These are phyloP conservation scores for Fusarium continuum DNA, from an alignment of 2,329 filamentous ascomycete genomes.

Conservation along the genomic window DNA sequence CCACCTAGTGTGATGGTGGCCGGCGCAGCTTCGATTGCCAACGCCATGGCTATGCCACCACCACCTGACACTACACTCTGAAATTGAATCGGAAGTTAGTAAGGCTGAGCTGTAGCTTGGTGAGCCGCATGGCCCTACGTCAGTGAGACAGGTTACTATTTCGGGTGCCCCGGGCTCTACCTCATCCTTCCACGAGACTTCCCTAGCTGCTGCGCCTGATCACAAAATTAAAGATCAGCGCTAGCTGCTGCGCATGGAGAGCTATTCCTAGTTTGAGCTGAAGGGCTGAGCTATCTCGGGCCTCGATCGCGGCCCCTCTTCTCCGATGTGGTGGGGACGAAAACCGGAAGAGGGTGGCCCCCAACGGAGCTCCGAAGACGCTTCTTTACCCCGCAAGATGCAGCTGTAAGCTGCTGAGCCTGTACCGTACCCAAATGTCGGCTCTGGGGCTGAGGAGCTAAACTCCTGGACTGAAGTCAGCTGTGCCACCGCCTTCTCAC, in stretches of 20 bases:
- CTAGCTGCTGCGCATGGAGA: conserved; percentile 1
- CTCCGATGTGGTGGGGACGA: conserved; percentile 1
- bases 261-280: not conserved
- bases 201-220: conserved; percentile 18
- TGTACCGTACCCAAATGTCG: not conserved
- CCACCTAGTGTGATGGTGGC: not conserved
- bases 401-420: too few species aligned
- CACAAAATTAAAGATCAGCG: conserved; percentile 4
- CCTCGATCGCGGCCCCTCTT: conserved; percentile 6
- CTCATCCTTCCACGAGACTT: not conserved
- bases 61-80: not conserved
- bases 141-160: conserved; percentile 14
- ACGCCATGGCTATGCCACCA: not conserved
- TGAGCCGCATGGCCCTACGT: not conserved
- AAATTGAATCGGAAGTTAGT: not conserved
- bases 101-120: conserved; percentile 18
- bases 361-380: not conserved
- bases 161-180: conserved; percentile 6
- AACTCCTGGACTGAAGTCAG: conserved; percentile 1
- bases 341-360: not conserved
- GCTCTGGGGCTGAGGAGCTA: conserved; percentile 17
- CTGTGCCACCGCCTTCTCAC: conserved; percentile 18
- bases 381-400: conserved; percentile 12
- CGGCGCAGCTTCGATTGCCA: not conserved
- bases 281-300: conserved; percentile 9